Percentiles rank a stretch among this genome's conserved stretches.
These are phyloP conservation scores for Apiospora hydei DNA, from an alignment of 2,329 filamentous ascomycete species.

Conservation along the genomic window DNA sequence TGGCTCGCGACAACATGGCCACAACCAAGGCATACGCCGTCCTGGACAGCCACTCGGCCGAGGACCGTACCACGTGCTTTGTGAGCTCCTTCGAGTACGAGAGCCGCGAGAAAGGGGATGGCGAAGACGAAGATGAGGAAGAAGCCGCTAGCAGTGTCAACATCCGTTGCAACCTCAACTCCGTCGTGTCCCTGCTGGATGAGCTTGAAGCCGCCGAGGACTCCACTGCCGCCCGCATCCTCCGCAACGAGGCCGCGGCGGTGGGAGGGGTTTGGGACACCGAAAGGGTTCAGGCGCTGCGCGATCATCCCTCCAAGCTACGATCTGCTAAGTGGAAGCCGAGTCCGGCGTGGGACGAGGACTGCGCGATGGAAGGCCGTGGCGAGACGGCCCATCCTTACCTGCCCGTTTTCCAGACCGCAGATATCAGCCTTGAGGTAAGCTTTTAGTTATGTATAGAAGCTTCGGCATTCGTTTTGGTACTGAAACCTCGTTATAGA, in stretches of 20 bases:
- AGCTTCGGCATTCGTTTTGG: neutral
- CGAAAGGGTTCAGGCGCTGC: neutral
- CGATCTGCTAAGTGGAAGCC: neutral
- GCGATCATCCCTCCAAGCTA: neutral
- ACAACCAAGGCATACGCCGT: conserved; percentile 1
- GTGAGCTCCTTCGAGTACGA: neutral
- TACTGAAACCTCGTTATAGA: neutral
- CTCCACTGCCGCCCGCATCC: neutral
- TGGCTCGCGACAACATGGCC: neutral
- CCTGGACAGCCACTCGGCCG: conserved; percentile 3
- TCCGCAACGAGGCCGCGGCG: neutral
- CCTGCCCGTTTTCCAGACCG: conserved; percentile 22
- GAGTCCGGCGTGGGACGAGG: neutral
- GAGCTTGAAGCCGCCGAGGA: neutral
- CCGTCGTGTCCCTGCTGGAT: neutral
- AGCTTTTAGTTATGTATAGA: too few species aligned
- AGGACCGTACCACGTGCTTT: neutral
- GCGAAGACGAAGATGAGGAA: neutral
- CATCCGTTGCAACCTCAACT: neutral
- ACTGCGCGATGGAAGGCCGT: conserved; percentile 5
- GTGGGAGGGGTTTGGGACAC: neutral
- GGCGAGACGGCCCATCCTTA: conserved; percentile 16
- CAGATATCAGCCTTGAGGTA: conserved; percentile 21
- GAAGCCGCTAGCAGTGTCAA: neutral
- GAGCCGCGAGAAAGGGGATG: neutral